Conservation (phyloP, 768 basidiomycete species). For the Pleurotus giganteus region DNA sequence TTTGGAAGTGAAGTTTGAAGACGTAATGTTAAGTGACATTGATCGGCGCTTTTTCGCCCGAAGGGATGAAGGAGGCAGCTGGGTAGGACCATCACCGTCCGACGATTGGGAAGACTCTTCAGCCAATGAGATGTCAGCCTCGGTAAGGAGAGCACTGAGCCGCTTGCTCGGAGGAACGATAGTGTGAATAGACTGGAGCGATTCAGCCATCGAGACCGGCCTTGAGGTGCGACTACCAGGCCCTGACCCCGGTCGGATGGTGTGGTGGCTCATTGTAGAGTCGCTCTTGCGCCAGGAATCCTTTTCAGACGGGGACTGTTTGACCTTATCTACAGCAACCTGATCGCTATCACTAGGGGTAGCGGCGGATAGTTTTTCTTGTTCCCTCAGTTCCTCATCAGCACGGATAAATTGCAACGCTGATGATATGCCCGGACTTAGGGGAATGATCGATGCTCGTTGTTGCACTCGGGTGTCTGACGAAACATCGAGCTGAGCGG, state of each 20-base stretch:
- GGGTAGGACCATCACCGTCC: constrained; percentile 10
- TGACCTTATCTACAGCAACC: constrained; percentile 15
- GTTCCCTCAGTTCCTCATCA: constrained; percentile 30
- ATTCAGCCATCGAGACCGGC: constrained; percentile 78
- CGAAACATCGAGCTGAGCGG: background rate
- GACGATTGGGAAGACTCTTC: constrained; percentile 44
- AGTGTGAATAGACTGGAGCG: constrained; percentile 70
- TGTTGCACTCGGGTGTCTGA: constrained; percentile 26
- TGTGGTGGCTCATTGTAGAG: constrained; percentile 76
- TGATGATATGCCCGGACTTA: constrained; percentile 56
- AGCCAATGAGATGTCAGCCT: constrained; percentile 63
- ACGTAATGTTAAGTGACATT: constrained; percentile 56
- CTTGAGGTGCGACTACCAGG: constrained; percentile 52
- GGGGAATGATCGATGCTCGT: constrained; percentile 50
- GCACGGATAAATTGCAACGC: constrained; percentile 54
- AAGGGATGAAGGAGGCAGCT: constrained; percentile 43
- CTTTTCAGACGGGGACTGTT: constrained; percentile 36
- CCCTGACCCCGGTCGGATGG: constrained; percentile 55
- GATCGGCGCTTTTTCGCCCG: constrained; percentile 59
- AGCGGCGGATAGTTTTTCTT: constrained; percentile 11
- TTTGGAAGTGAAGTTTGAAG: constrained; percentile 20
- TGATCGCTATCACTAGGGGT: background rate
- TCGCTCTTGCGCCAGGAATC: constrained; percentile 82
- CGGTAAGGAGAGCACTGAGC: constrained; percentile 64
- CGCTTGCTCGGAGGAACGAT: constrained; percentile 67